Evolutionary conservation across 2,329 filamentous ascomycete species (phyloP).

Genomic region (Beauveria caledonica): DNA sequence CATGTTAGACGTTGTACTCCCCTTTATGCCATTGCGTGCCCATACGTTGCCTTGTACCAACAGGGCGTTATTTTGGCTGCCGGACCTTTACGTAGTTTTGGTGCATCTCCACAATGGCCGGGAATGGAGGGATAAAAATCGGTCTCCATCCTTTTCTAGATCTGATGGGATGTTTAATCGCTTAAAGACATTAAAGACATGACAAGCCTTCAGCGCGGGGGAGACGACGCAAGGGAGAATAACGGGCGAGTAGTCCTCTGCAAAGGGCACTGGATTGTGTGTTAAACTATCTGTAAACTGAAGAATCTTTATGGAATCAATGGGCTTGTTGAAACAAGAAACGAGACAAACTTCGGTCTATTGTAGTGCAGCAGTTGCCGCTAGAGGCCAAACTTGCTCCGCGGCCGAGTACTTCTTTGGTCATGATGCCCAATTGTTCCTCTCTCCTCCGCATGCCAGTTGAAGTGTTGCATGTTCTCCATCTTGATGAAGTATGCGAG

Average conservation of each 20-base stretch:
- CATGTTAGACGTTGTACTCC: neutral
- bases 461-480: too few species aligned
- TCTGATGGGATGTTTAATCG: neutral
- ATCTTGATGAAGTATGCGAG: too few species aligned
- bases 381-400: too few species aligned
- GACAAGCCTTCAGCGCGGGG: neutral
- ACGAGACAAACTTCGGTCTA: neutral
- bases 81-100: too few species aligned
- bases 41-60: too few species aligned
- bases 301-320: neutral
- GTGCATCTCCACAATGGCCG: too few species aligned
- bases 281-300: neutral
- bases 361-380: neutral
- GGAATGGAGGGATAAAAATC: too few species aligned
- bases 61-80: too few species aligned
- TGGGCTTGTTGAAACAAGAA: neutral
- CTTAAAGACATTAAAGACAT: neutral
- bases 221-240: neutral
- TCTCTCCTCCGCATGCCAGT: too few species aligned
- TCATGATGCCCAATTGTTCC: too few species aligned
- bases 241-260: too few species aligned
- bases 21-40: neutral
- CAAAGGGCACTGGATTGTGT: neutral
- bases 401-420: too few species aligned
- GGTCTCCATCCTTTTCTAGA: neutral